Evolutionary conservation across 768 basidiomycete species (phyloP).

Genomic region (Mycena indigotica): DNA sequence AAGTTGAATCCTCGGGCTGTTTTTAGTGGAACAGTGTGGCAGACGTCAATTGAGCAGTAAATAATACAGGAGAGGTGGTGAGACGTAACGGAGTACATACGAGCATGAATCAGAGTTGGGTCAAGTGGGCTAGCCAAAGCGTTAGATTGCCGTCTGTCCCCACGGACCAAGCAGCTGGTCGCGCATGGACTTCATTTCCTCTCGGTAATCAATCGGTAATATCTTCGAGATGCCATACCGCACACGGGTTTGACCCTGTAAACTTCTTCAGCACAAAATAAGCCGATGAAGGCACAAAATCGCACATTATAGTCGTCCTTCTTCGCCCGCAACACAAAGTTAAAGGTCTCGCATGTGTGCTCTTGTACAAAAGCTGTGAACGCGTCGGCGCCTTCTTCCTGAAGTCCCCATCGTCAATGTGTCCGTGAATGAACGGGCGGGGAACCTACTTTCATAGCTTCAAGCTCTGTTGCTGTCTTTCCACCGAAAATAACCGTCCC

Average conservation of each 20-base stretch:
- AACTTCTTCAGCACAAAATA: neutral
- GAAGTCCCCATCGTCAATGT: slow-evolving; percentile 38
- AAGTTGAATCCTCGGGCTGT: too few relatives aligned
- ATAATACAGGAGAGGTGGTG: too few relatives aligned
- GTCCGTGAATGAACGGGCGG: neutral
- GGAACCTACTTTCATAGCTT: slow-evolving; percentile 62
- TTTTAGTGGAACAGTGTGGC: too few relatives aligned
- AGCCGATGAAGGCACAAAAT: neutral
- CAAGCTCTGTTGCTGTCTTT: slow-evolving; percentile 75
- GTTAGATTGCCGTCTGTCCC: slow-evolving; percentile 40
- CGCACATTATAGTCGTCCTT: slow-evolving; percentile 84
- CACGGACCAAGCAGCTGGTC: slow-evolving; percentile 64
- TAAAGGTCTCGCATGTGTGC: slow-evolving; percentile 71
- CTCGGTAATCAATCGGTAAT: slow-evolving; percentile 63
- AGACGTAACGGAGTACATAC: too few relatives aligned
- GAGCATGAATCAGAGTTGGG: too few relatives aligned
- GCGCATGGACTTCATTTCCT: slow-evolving; percentile 61
- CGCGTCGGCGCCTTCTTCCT: slow-evolving; percentile 53
- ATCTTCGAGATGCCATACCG: slow-evolving; percentile 82
- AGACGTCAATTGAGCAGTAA: too few relatives aligned
- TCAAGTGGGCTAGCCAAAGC: too few relatives aligned
- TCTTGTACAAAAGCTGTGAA: slow-evolving; percentile 63
- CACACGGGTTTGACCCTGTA: slow-evolving; percentile 77
- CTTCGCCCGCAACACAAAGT: slow-evolving; percentile 85
- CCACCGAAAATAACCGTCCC: slow-evolving; percentile 71